Conservation (phyloP, 495 filamentous ascomycete species). For the Acidomyces sp. region DNA sequence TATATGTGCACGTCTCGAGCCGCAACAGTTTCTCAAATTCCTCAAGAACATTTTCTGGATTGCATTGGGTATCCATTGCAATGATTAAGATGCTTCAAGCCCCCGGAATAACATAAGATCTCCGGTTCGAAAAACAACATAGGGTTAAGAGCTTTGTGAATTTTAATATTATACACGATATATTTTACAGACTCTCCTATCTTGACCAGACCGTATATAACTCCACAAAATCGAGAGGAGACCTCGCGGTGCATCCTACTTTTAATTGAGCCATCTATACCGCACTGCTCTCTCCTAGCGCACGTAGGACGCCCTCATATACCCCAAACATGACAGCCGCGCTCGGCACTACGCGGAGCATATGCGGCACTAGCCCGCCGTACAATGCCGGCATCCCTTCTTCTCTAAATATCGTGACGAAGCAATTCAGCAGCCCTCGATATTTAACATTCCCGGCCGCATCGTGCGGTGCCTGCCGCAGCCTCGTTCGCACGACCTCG, state of each 20-base stretch:
- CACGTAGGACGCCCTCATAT: slow-evolving; percentile 64
- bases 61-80: no score
- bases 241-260: neutral
- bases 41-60: no score
- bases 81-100: no score
- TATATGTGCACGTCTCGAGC: no score
- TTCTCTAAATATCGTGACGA: slow-evolving; percentile 66
- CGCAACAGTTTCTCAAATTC: no score
- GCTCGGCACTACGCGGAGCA: slow-evolving; percentile 74
- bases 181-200: no score
- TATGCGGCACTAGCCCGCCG: slow-evolving; percentile 74
- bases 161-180: no score
- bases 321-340: slow-evolving; percentile 88
- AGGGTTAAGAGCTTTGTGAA: no score
- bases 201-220: no score
- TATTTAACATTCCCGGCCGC: slow-evolving; percentile 60
- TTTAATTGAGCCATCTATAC: slow-evolving; percentile 15
- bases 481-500: slow-evolving; percentile 70
- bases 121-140: no score
- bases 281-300: slow-evolving; percentile 24
- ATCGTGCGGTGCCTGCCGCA: slow-evolving; percentile 66
- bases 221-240: neutral
- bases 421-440: slow-evolving; percentile 69
- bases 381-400: slow-evolving; percentile 73
- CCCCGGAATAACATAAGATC: no score